Base-by-base conservation (phyloP, 352 stramenopile genomes). In the Blastocystis hominis region DNA sequence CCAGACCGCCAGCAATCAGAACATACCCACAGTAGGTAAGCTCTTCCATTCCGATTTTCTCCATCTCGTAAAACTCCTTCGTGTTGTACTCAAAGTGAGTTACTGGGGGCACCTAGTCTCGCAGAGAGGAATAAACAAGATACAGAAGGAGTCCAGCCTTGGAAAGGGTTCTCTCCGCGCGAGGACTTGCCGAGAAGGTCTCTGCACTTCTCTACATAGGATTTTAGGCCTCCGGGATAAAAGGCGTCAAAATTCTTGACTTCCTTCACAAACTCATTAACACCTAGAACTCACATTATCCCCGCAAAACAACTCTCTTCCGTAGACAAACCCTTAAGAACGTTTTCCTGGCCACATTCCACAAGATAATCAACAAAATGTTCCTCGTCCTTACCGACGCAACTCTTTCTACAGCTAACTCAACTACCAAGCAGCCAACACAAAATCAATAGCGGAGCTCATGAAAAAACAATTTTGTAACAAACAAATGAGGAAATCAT, bases 1-100 rank as follows among this genome's bases (percentile, higher is more conserved):
- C 96, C 1, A 99, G 91, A 6, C 96, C 96, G 30, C 96, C 96
- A 4, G 96, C 96, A 30, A 99, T 96, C 9, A 99, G 90, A 17
- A 98, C 95, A 90, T 98, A 98, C 42, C 93, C 94, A 75, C 92
- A 93, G 34, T 94, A 91, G 53, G 91, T 91, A 5, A 92, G 68
- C 42, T 90, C 63, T 17, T 86, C 24, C 72, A 90, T 38, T 55
- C 93, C 93, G 38, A 90, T 78, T 15, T 89, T 54, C 89, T 97
- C 93, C 44, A 92, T 90, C 3, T 90, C 88, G 36, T 91, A 75
- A 86, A 93, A 96, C 66, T 94, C 89, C 42, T 89, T 44, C 0
- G 90, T 93, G 7, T 92, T 92, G 34, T 93, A 92, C 86, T 91
- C 79, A 42, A 93, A 17, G 36, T 78, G 30, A 44, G 24, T 61